phyloP scores from a whole-genome alignment of 2,329 filamentous ascomycete genomes.

The Fusarium veterinarium region DNA sequence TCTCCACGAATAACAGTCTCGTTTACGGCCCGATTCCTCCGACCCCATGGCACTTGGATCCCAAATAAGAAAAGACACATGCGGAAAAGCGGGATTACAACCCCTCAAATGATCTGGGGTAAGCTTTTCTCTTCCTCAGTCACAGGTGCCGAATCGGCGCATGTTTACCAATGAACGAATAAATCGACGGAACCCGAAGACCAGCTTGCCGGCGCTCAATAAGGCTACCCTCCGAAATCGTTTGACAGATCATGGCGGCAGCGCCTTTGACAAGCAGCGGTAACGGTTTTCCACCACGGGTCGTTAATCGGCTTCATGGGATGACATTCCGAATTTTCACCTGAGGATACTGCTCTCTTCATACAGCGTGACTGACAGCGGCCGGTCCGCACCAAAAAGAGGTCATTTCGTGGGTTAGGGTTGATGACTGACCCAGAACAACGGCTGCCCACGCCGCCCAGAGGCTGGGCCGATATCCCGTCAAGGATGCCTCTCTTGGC shows the following conservation, averaged over 20 bases:
- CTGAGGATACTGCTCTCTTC: background rate
- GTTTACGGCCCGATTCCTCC: slow-evolving; percentile 32
- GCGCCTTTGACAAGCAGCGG: slow-evolving; percentile 10
- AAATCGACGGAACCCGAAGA: background rate
- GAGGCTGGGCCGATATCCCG: slow-evolving; percentile 29
- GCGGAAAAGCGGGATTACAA: slow-evolving; percentile 26
- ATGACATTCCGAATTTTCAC: slow-evolving; percentile 4
- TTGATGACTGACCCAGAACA: slow-evolving; percentile 15
- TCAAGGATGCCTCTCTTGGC: slow-evolving; percentile 1
- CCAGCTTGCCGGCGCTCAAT: background rate
- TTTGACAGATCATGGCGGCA: slow-evolving; percentile 4
- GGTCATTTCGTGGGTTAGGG: slow-evolving; percentile 20
- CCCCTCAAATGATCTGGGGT: slow-evolving; percentile 16
- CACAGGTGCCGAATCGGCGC: background rate
- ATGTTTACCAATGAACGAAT: background rate
- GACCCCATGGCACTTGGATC: background rate
- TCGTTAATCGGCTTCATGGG: slow-evolving; percentile 5
- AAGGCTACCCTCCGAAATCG: background rate
- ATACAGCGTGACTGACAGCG: background rate
- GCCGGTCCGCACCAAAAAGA: background rate
- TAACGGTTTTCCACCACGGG: background rate
- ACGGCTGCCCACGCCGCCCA: slow-evolving; percentile 6
- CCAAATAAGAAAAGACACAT: slow-evolving; percentile 15
- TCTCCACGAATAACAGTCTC: slow-evolving; percentile 33
- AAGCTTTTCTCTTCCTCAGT: background rate